Percentiles rank a stretch among this genome's conserved stretches.
These are phyloP conservation scores for Penicillium maclennaniae DNA, from an alignment of 495 filamentous ascomycete species.

Conservation along the genomic window DNA sequence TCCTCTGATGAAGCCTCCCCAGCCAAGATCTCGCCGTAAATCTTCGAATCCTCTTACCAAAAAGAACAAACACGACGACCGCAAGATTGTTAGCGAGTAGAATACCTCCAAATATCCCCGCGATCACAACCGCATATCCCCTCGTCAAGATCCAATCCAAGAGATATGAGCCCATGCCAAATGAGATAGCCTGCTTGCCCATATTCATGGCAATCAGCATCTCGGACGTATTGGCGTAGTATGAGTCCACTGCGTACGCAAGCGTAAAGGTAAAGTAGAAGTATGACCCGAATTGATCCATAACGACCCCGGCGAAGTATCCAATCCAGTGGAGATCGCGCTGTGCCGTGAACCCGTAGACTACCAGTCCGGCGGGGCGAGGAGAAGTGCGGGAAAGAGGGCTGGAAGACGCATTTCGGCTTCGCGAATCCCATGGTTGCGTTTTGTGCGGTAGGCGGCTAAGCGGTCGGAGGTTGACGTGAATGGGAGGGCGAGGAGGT, in stretches of 20 bases:
- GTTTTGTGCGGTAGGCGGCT: constrained; percentile 51
- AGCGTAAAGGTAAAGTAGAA: constrained; percentile 61
- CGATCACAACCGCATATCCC: constrained; percentile 56
- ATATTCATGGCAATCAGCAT: constrained; percentile 68
- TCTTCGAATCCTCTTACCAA: constrained; percentile 52
- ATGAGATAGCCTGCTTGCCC: constrained; percentile 61
- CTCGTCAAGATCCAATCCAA: constrained; percentile 54
- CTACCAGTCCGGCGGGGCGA: constrained; percentile 51
- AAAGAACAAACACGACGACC: constrained; percentile 53
- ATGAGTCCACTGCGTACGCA: constrained; percentile 57
- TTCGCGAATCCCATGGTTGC: constrained; percentile 55
- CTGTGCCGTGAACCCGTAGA: constrained; percentile 54
- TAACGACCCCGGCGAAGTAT: constrained; percentile 51
- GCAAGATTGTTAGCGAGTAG: constrained; percentile 54
- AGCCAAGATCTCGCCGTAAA: constrained; percentile 52
- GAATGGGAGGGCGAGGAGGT: constrained; percentile 52
- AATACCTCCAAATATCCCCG: constrained; percentile 53
- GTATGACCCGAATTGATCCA: constrained; percentile 50
- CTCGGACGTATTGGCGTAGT: constrained; percentile 54
- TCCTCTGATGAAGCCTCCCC: constrained; percentile 44
- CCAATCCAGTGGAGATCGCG: constrained; percentile 52
- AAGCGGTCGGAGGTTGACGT: constrained; percentile 53
- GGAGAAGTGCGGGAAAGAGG: constrained; percentile 50
- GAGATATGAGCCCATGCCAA: constrained; percentile 57
- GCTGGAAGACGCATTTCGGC: constrained; percentile 60